Conservation (phyloP, 129 eudicot genomes). For the Artemisia tridentata region DNA sequence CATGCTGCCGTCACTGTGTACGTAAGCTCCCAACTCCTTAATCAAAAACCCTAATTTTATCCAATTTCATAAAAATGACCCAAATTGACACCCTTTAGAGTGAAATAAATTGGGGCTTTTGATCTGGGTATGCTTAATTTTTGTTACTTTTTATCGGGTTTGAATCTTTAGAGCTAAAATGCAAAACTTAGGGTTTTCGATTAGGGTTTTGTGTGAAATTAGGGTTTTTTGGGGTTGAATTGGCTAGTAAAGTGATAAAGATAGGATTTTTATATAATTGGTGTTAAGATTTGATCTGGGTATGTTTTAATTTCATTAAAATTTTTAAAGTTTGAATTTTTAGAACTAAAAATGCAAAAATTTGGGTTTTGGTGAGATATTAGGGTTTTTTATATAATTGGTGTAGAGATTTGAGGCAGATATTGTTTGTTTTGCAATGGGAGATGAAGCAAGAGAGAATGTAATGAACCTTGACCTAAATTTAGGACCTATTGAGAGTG, state of each 20-base stretch:
- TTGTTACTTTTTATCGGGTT: not conserved
- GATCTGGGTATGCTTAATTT: conserved; percentile 7
- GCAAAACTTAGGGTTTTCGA: conserved; percentile 8
- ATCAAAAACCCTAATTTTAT: not conserved
- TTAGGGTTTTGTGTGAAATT: conserved; percentile 1
- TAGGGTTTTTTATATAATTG: conserved; percentile 11
- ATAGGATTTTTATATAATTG: conserved; percentile 3
- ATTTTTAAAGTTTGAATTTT: not conserved
- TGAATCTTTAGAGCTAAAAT: not conserved
- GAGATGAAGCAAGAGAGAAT: conserved; percentile 46
- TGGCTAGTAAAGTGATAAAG: too few species aligned
- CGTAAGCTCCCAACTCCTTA: not conserved
- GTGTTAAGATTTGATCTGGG: conserved; percentile 16
- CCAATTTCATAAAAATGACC: not conserved
- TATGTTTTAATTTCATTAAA: conserved; percentile 2
- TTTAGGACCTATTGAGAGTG: conserved; percentile 70
- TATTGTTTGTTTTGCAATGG: conserved; percentile 38
- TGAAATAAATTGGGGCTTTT: conserved; percentile 22
- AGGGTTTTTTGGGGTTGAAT: not conserved
- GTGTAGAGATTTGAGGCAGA: conserved; percentile 14
- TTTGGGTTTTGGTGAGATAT: conserved; percentile 6
- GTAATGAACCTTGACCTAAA: conserved; percentile 88
- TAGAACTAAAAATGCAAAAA: not conserved
- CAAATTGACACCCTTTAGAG: conserved; percentile 6
- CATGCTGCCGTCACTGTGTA: too few species aligned